A percentile compares a stretch with the other conserved stretches of the same genome.
phyloP scores from a whole-genome alignment of 1,139 yeast genomes.

The Arxiozyma heterogenica region DNA sequence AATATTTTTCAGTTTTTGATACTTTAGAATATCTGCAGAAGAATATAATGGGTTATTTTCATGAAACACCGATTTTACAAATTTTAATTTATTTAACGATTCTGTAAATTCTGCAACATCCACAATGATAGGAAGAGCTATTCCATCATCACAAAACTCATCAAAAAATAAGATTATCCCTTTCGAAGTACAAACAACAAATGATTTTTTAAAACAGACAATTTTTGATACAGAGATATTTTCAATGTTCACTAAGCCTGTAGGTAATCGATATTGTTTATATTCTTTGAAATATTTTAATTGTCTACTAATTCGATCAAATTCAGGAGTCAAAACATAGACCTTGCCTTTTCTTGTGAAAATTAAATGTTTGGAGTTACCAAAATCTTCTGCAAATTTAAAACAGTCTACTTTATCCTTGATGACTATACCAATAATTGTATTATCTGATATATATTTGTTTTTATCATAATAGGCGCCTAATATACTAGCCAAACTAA shows the following conservation, averaged over 20 bases:
- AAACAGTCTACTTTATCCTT: slow-evolving; percentile 43
- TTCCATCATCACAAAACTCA: slow-evolving; percentile 48
- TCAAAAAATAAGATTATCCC: slow-evolving; percentile 54
- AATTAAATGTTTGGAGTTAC: slow-evolving; percentile 49
- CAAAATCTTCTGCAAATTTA: slow-evolving; percentile 50
- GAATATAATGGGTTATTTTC: slow-evolving; percentile 30
- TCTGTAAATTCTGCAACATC: slow-evolving; percentile 20
- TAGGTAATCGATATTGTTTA: slow-evolving; percentile 33
- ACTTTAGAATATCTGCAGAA: slow-evolving; percentile 22
- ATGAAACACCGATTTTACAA: slow-evolving; percentile 27
- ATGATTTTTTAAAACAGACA: slow-evolving; percentile 50
- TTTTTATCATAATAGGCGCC: slow-evolving; percentile 28
- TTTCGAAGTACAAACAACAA: slow-evolving; percentile 57
- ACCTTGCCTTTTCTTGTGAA: slow-evolving; percentile 40
- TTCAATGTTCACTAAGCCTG: slow-evolving; percentile 35
- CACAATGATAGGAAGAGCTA: slow-evolving; percentile 43
- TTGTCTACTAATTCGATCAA: slow-evolving; percentile 47
- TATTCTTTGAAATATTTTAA: slow-evolving; percentile 46
- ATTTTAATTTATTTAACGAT: slow-evolving; percentile 24
- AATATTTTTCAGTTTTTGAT: slow-evolving; percentile 15
- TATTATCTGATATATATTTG: slow-evolving; percentile 24
- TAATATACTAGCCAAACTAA: slow-evolving; percentile 41
- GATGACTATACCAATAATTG: slow-evolving; percentile 29
- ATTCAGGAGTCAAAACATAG: slow-evolving; percentile 30
- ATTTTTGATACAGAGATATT: slow-evolving; percentile 34